These are phyloP conservation scores for Rhodamnia rubescens DNA, from an alignment of 345 rosid species.

Conservation along the genomic window DNA sequence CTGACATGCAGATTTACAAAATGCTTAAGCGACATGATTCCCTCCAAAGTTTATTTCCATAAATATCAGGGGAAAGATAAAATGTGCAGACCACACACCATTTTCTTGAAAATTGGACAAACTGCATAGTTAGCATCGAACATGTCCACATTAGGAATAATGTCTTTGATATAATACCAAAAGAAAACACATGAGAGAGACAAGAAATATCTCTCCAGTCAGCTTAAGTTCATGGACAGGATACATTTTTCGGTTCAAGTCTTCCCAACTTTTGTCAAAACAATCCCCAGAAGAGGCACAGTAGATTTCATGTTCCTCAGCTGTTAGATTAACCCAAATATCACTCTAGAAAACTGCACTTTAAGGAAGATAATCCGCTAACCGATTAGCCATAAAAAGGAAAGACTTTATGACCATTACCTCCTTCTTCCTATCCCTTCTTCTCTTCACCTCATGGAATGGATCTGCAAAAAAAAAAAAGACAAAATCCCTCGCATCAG, in stretches of 20 bases:
- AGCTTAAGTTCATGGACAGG: not conserved
- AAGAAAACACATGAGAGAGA: not conserved
- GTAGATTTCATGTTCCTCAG: not conserved
- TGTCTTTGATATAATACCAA: not conserved
- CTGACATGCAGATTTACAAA: not conserved
- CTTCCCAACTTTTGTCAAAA: not conserved
- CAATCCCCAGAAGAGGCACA: not conserved
- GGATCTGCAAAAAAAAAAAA: constrained; percentile 36
- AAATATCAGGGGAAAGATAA: too few species aligned
- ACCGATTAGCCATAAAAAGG: not conserved
- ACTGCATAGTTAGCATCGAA: not conserved
- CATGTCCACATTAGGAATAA: not conserved
- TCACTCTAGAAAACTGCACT: not conserved
- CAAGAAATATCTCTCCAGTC: not conserved
- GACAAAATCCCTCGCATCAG: not conserved
- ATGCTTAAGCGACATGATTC: not conserved
- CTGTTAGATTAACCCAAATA: not conserved
- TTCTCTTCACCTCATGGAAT: constrained; percentile 73
- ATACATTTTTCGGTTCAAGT: not conserved
- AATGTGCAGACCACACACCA: not conserved
- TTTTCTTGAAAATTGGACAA: not conserved
- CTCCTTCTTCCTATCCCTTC: constrained; percentile 74
- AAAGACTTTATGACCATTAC: constrained; percentile 14
- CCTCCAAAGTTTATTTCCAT: not conserved
- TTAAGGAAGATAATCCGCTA: not conserved